Evolutionary conservation across 768 basidiomycete species (phyloP).

Genomic region (Pseudohyphozyma bogoriensis): DNA sequence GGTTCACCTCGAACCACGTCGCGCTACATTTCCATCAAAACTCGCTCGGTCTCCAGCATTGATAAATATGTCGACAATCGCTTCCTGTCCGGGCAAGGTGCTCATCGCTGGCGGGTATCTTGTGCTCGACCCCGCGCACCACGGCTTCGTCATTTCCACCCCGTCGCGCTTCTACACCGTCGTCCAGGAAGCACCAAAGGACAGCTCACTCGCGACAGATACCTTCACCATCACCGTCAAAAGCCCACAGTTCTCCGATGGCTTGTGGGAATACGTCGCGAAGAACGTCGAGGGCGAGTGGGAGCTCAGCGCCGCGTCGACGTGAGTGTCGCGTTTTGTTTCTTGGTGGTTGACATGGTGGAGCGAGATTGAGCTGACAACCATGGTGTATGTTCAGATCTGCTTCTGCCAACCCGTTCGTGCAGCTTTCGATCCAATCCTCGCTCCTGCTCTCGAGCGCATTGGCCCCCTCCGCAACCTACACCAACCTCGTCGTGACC

Average conservation of each 20-base stretch:
- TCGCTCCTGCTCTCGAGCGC: conserved; percentile 21
- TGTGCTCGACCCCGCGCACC: conserved; percentile 75
- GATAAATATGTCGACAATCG: too few relatives aligned
- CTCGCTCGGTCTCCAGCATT: conserved; percentile 10
- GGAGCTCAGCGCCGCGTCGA: not conserved
- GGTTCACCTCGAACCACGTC: too few relatives aligned
- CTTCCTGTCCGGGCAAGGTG: conserved; percentile 92
- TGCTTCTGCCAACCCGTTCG: conserved; percentile 66
- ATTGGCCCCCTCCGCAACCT: conserved; percentile 42
- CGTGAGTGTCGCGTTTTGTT: too few relatives aligned
- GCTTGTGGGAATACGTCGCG: conserved; percentile 37
- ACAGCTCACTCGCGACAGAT: conserved; percentile 28
- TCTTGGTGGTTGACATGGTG: too few relatives aligned
- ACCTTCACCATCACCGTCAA: conserved; percentile 54
- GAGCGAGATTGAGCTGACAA: too few relatives aligned
- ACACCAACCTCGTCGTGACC: conserved; percentile 54
- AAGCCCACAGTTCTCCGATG: conserved; percentile 82
- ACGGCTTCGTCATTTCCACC: conserved; percentile 81
- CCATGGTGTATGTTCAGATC: too few relatives aligned
- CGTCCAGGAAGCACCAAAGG: conserved; percentile 39
- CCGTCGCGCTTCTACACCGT: conserved; percentile 88
- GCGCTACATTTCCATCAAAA: too few relatives aligned
- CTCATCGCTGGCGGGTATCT: conserved; percentile 93
- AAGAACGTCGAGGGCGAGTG: conserved; percentile 5
- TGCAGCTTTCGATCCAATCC: conserved; percentile 68